These are phyloP conservation scores for Puccinia hordei DNA, from an alignment of 1,284 basidiomycete genomes.

Conservation along the genomic window DNA sequence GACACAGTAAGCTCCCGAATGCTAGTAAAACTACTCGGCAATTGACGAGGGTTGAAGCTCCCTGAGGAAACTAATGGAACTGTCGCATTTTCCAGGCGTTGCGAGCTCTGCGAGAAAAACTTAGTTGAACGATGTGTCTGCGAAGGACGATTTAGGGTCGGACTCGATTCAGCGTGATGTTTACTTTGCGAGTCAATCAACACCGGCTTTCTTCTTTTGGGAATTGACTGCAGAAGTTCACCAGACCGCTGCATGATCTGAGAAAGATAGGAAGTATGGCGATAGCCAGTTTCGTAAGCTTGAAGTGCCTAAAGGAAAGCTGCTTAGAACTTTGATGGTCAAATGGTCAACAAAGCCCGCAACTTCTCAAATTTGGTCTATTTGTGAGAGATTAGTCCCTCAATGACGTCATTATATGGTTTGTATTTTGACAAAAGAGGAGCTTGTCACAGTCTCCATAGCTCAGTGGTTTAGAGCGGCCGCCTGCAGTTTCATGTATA, in stretches of 20 bases:
- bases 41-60: slow-evolving; percentile 15
- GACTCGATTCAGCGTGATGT: background rate
- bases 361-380: too few relatives aligned
- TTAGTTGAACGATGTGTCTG: background rate
- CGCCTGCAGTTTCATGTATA: slow-evolving; percentile 31
- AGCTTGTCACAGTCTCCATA: slow-evolving; percentile 20
- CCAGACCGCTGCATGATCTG: slow-evolving; percentile 17
- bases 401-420: background rate
- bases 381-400: too few relatives aligned
- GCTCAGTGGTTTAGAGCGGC: slow-evolving; percentile 51
- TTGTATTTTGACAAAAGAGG: too few relatives aligned
- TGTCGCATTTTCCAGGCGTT: background rate
- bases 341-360: slow-evolving; percentile 29
- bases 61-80: background rate
- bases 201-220: slow-evolving; percentile 42
- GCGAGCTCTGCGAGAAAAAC: background rate
- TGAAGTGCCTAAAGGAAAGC: background rate
- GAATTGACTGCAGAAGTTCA: slow-evolving; percentile 23
- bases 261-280: background rate
- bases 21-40: slow-evolving; percentile 9
- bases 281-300: background rate
- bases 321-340: slow-evolving; percentile 1
- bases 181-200: slow-evolving; percentile 25
- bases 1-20: slow-evolving; percentile 39
- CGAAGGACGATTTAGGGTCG: slow-evolving; percentile 6